Percentiles rank a stretch among this genome's conserved stretches.
Evolutionary conservation across 2,329 filamentous ascomycete species (phyloP).

Genomic region (Cylindrodendrum hubeiense): DNA sequence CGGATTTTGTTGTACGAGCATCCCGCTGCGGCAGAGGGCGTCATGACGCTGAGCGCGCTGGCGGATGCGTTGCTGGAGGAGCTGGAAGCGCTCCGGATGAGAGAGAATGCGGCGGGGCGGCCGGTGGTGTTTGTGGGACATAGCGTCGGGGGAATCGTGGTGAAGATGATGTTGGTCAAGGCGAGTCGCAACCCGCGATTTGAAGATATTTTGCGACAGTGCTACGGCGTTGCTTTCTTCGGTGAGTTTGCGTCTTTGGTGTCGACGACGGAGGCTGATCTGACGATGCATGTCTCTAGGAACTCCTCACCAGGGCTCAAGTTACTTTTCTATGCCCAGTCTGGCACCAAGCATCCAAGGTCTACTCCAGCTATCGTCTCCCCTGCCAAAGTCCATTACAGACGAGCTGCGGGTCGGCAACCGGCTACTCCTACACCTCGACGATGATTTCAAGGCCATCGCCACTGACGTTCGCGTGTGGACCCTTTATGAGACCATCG

Average conservation of each 20-base stretch:
- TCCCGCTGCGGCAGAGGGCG: slow-evolving; percentile 52
- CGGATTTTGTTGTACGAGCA: slow-evolving; percentile 66
- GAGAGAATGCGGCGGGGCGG: slow-evolving; percentile 53
- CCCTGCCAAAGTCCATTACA: slow-evolving; percentile 64
- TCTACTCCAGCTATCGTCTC: slow-evolving; percentile 63
- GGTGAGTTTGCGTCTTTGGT: slow-evolving; percentile 52
- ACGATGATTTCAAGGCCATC: slow-evolving; percentile 68
- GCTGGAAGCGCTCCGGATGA: slow-evolving; percentile 50
- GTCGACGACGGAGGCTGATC: neutral
- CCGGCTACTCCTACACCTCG: slow-evolving; percentile 59
- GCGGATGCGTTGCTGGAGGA: slow-evolving; percentile 62
- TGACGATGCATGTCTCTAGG: slow-evolving; percentile 48
- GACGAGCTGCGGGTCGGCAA: slow-evolving; percentile 65
- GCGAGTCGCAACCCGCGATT: slow-evolving; percentile 55
- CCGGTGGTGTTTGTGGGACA: slow-evolving; percentile 73
- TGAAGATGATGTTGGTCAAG: slow-evolving; percentile 67
- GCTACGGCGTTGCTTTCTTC: slow-evolving; percentile 72
- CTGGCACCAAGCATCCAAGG: slow-evolving; percentile 66
- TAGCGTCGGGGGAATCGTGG: slow-evolving; percentile 71
- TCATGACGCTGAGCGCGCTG: slow-evolving; percentile 56
- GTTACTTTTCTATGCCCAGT: slow-evolving; percentile 69
- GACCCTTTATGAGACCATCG: slow-evolving; percentile 73
- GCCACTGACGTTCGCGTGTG: slow-evolving; percentile 71
- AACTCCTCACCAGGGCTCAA: slow-evolving; percentile 73
- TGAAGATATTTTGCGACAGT: slow-evolving; percentile 64